Evolutionary conservation across 257 asterid genomes (phyloP).

Genomic region (Euphrasia confusa): DNA sequence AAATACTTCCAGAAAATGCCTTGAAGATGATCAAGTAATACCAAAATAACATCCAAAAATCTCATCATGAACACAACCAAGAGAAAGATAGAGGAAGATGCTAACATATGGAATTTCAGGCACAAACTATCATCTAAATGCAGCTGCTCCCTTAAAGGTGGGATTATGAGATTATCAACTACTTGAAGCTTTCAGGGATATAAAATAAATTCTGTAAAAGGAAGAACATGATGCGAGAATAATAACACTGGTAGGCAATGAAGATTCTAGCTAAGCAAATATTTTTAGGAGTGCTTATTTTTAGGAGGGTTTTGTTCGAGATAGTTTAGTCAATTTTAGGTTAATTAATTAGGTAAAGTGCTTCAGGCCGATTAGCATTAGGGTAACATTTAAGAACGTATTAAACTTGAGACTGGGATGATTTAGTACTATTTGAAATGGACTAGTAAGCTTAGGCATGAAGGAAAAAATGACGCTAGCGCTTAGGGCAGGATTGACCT

Average conservation of each 20-base stretch:
- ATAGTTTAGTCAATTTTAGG: too few species aligned
- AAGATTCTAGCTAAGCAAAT: not conserved
- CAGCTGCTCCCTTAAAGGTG: not conserved
- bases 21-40: constrained; percentile 4
- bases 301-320: not conserved
- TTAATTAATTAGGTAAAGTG: too few species aligned
- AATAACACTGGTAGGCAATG: not conserved
- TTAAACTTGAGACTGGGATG: too few species aligned
- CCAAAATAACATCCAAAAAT: not conserved
- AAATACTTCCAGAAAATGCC: not conserved
- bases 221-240: not conserved
- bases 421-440: too few species aligned
- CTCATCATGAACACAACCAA: not conserved
- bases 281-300: not conserved
- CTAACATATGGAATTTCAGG: constrained; percentile 11
- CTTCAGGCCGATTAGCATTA: too few species aligned
- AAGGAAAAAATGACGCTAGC: too few species aligned
- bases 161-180: constrained; percentile 12
- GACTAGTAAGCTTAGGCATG: too few species aligned
- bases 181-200: not conserved
- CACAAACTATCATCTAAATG: not conserved
- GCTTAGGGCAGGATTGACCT: too few species aligned
- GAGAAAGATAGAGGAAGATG: not conserved
- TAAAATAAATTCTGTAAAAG: not conserved
- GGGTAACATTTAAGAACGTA: too few species aligned